Evolutionary conservation across 73 alveolate species (phyloP).

Genomic region (Tetrahymena thermophila): DNA sequence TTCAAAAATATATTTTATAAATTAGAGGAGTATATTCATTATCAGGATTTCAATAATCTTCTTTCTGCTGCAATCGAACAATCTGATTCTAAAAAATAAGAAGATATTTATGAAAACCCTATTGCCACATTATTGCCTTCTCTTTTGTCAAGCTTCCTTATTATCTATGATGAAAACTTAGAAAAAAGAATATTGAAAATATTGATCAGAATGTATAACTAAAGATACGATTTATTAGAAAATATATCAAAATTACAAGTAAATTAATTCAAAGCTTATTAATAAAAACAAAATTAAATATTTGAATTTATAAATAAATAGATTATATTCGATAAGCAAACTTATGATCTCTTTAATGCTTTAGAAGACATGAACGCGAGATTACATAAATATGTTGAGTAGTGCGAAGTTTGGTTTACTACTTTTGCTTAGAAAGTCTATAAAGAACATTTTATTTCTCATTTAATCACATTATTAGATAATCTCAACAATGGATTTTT

Average conservation of each 20-base stretch:
- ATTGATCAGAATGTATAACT: conserved; percentile 12
- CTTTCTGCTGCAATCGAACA: conserved; percentile 1
- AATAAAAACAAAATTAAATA: not conserved
- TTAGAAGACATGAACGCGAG: not conserved
- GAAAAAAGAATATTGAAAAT: conserved; percentile 31
- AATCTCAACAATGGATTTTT: conserved; percentile 18
- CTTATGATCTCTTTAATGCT: not conserved
- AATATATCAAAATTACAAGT: conserved; percentile 9
- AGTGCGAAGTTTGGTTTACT: conserved; percentile 23
- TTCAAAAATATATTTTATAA: not conserved
- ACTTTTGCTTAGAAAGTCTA: not conserved
- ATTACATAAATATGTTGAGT: not conserved
- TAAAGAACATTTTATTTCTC: not conserved
- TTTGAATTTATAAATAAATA: not conserved
- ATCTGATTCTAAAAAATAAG: not conserved
- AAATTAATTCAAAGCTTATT: not conserved
- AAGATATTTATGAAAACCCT: conserved; percentile 7
- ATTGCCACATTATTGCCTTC: conserved; percentile 17
- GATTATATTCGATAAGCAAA: conserved; percentile 21
- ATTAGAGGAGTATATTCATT: conserved; percentile 5
- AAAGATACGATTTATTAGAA: conserved; percentile 23
- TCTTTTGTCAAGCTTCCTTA: conserved; percentile 4
- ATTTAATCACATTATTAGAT: not conserved
- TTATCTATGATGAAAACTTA: conserved; percentile 17
- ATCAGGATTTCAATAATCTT: conserved; percentile 10